Percentiles rank a stretch among this genome's conserved stretches.
phyloP scores from a whole-genome alignment of 2,329 filamentous ascomycete genomes.

The Apiospora arundinis region DNA sequence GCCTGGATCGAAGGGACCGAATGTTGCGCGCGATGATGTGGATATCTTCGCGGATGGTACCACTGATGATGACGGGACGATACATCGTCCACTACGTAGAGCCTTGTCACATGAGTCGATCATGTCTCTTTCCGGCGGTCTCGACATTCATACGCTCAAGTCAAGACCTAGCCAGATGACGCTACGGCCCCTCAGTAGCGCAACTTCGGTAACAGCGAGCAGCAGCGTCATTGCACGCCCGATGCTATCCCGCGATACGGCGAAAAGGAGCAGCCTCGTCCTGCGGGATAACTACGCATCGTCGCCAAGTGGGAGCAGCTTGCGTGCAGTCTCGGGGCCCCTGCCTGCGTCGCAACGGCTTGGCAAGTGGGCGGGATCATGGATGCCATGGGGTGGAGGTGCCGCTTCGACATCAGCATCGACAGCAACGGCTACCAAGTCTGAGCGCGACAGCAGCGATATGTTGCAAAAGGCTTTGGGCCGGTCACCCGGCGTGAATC shows the following conservation, averaged over 20 bases:
- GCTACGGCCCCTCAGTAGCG: conserved; percentile 57
- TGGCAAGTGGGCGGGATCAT: conserved; percentile 52
- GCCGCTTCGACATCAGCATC: conserved; percentile 28
- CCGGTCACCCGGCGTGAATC: conserved; percentile 77
- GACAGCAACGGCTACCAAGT: conserved; percentile 39
- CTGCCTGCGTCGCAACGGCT: conserved; percentile 38
- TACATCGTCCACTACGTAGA: conserved; percentile 62
- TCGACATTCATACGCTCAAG: conserved; percentile 87
- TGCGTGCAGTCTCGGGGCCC: conserved; percentile 35
- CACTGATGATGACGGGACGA: conserved; percentile 43
- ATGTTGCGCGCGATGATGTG: conserved; percentile 36
- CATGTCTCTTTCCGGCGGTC: conserved; percentile 82
- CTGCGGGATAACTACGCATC: conserved; percentile 58
- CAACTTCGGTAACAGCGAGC: conserved; percentile 61
- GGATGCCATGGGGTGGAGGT: conserved; percentile 44
- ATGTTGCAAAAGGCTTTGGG: conserved; percentile 36
- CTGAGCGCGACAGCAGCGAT: conserved; percentile 43
- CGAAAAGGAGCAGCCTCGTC: conserved; percentile 58
- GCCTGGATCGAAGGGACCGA: conserved; percentile 30
- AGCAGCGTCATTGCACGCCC: conserved; percentile 65
- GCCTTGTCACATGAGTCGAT: conserved; percentile 85
- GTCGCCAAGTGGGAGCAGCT: conserved; percentile 41
- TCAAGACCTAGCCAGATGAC: conserved; percentile 78
- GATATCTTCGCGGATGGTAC: conserved; percentile 33
- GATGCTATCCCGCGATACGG: conserved; percentile 55